These are phyloP conservation scores for Vachellia collinsii DNA, from an alignment of 306 rosid species.

Conservation along the genomic window DNA sequence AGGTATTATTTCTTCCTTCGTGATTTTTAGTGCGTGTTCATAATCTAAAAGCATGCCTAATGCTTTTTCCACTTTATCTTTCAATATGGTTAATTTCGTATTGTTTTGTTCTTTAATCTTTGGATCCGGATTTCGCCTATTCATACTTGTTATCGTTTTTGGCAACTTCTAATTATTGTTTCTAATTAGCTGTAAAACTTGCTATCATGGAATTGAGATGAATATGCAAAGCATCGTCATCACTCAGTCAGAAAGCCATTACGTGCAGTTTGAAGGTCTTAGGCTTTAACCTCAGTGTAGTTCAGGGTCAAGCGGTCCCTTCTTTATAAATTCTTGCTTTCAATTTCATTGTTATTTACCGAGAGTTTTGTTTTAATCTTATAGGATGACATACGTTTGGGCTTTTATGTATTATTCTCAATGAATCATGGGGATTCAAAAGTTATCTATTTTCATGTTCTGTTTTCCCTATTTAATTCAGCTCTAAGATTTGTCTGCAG, in stretches of 20 bases:
- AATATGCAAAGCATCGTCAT: not conserved
- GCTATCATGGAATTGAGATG: not conserved
- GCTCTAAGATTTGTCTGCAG: not conserved
- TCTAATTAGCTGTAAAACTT: not conserved
- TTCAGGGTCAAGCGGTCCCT: not conserved
- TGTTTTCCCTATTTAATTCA: not conserved
- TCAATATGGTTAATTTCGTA: not conserved
- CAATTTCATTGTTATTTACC: not conserved
- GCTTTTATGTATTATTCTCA: not conserved
- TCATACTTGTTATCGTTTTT: not conserved
- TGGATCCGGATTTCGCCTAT: not conserved
- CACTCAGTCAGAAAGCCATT: not conserved
- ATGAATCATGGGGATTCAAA: not conserved
- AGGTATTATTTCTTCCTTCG: slow-evolving; percentile 20
- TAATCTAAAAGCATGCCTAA: slow-evolving; percentile 19
- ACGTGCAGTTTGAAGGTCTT: not conserved
- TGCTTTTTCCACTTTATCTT: not conserved
- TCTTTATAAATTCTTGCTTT: not conserved
- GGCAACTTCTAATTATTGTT: not conserved
- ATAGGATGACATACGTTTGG: not conserved
- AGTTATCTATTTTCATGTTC: not conserved
- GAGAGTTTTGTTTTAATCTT: not conserved
- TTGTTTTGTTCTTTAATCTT: not conserved
- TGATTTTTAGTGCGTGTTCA: slow-evolving; percentile 18
- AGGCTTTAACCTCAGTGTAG: not conserved